Evolutionary conservation across 805 yeast genomes (phyloP).

Genomic region (Candida ulmi): DNA sequence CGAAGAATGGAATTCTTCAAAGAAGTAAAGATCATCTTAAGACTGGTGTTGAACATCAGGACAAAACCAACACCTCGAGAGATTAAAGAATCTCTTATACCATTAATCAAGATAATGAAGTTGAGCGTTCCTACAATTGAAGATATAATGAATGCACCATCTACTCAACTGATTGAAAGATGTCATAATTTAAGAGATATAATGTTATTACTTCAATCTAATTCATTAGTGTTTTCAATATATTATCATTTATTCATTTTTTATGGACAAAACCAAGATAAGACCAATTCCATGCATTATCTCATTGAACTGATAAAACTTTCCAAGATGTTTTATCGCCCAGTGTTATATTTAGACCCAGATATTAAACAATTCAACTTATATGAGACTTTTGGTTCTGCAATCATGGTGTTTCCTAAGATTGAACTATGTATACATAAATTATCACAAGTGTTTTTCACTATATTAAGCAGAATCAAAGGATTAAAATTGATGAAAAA

Average conservation of each 20-base stretch:
- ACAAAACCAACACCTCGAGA: neutral
- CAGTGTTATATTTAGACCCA: neutral
- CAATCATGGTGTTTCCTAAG: neutral
- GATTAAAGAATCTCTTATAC: neutral
- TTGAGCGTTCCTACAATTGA: neutral
- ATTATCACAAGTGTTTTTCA: neutral
- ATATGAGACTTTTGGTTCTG: neutral
- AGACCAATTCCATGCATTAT: neutral
- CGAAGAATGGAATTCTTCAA: neutral
- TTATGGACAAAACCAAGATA: neutral
- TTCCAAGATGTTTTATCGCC: neutral
- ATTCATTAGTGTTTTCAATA: neutral
- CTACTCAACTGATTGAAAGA: neutral
- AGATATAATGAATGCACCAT: neutral
- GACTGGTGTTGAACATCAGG: neutral
- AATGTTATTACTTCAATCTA: neutral
- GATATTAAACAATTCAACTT: neutral
- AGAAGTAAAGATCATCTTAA: neutral
- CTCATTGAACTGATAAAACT: neutral
- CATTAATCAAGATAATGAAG: neutral
- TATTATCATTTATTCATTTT: neutral
- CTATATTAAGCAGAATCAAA: constrained; percentile 1
- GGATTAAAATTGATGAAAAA: neutral
- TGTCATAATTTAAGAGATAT: neutral
- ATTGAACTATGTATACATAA: constrained; percentile 1